Conservation (phyloP, 2,329 filamentous ascomycete species). For the Stagonosporopsis vannaccii region DNA sequence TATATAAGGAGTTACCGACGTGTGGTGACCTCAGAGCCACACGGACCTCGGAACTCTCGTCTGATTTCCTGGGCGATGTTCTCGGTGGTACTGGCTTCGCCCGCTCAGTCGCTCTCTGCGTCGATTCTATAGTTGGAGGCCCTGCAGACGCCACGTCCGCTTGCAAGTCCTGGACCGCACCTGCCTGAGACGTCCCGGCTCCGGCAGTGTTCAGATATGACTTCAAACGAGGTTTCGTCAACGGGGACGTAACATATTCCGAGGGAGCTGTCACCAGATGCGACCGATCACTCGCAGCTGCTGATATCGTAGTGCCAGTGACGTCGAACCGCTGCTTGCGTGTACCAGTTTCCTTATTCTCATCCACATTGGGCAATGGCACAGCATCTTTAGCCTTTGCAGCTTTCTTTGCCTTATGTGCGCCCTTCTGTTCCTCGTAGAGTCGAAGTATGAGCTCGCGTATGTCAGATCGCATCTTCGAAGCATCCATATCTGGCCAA, state of each 20-base stretch:
- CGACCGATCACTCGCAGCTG: background rate
- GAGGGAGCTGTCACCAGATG: background rate
- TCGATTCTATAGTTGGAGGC: background rate
- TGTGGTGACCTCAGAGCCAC: background rate
- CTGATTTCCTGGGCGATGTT: background rate
- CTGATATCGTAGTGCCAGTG: background rate
- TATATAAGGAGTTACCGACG: background rate
- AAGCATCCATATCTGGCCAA: constrained; percentile 63
- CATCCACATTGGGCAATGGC: background rate
- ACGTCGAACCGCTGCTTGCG: background rate
- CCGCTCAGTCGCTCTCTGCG: background rate
- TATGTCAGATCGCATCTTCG: constrained; percentile 69
- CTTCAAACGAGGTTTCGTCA: background rate
- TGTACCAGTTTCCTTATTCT: background rate
- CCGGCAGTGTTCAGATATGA: background rate
- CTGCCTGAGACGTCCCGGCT: background rate
- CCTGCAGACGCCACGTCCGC: background rate
- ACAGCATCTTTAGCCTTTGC: background rate
- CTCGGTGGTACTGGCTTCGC: background rate
- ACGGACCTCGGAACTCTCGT: constrained; percentile 3
- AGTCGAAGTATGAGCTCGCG: constrained; percentile 71
- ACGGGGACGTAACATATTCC: background rate
- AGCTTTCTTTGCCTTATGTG: constrained; percentile 23
- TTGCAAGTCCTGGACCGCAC: background rate
- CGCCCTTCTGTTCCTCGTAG: constrained; percentile 57